phyloP scores from a whole-genome alignment of 306 rosid species.

The Ceratonia siliqua region DNA sequence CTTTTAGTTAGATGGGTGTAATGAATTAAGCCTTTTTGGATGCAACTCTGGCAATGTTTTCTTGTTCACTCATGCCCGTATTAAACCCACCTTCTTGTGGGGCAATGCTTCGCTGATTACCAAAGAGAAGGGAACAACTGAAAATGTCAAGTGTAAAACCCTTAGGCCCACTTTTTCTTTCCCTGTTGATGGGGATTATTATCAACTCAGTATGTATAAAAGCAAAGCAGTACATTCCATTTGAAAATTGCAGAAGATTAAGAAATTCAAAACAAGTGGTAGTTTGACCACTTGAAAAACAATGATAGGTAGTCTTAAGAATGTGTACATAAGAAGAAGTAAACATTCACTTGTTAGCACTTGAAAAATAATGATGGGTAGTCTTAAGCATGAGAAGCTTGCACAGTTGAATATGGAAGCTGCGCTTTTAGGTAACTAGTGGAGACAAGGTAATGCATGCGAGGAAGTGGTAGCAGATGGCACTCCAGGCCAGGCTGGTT shows the following conservation, averaged over 20 bases:
- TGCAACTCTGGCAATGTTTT: constrained; percentile 21
- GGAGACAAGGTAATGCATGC: constrained; percentile 42
- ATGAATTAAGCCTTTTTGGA: constrained; percentile 16
- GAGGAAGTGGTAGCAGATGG: constrained; percentile 37
- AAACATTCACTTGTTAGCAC: no score
- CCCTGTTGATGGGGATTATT: background rate
- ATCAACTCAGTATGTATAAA: no score
- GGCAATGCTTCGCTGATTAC: background rate
- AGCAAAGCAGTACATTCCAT: no score
- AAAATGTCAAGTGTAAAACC: background rate
- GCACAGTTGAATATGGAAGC: constrained; percentile 3
- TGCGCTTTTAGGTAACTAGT: background rate
- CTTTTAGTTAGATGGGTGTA: background rate
- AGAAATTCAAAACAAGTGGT: background rate
- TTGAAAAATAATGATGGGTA: constrained; percentile 4
- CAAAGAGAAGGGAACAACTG: background rate
- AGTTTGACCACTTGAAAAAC: background rate
- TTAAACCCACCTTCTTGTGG: constrained; percentile 13
- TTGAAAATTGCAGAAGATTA: background rate
- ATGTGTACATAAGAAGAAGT: no score
- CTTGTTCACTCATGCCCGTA: constrained; percentile 14
- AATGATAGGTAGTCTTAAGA: no score
- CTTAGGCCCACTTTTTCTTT: background rate
- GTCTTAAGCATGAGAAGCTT: constrained; percentile 1
- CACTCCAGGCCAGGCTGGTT: constrained; percentile 39